phyloP scores from a whole-genome alignment of 208 protist genomes.

The Leishmania braziliensis region DNA sequence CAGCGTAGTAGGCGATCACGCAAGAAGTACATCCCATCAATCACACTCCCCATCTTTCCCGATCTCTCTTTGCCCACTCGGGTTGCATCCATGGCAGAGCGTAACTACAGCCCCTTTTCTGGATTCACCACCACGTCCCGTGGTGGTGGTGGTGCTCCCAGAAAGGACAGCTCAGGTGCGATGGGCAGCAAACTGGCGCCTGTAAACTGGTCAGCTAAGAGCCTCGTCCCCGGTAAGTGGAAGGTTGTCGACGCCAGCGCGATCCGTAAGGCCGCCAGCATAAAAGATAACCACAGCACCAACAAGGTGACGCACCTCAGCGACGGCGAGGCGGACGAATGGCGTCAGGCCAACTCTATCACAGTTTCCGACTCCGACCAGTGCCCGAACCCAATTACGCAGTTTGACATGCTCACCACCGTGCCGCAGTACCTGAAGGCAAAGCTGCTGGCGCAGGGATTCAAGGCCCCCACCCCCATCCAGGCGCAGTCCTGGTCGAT shows the following conservation, averaged over 20 bases:
- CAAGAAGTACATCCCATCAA: not conserved
- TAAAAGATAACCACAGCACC: constrained; percentile 29
- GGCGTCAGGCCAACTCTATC: constrained; percentile 68
- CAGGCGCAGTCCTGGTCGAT: constrained; percentile 89
- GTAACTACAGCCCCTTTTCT: constrained; percentile 83
- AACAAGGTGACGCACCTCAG: constrained; percentile 38
- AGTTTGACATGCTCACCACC: constrained; percentile 65
- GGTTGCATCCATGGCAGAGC: constrained; percentile 42
- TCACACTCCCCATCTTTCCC: not conserved
- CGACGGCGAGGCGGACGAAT: constrained; percentile 60
- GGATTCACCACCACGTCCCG: constrained; percentile 42
- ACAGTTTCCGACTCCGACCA: constrained; percentile 59
- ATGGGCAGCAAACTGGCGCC: constrained; percentile 54
- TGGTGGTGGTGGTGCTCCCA: constrained; percentile 7
- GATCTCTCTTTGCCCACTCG: constrained; percentile 4
- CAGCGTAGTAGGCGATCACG: not conserved
- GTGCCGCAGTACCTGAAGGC: constrained; percentile 76
- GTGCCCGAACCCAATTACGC: constrained; percentile 63
- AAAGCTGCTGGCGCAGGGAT: constrained; percentile 82
- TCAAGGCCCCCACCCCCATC: constrained; percentile 82
- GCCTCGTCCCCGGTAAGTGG: constrained; percentile 73
- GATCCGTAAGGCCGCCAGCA: constrained; percentile 56
- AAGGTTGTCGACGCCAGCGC: constrained; percentile 75
- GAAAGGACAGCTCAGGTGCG: constrained; percentile 15
- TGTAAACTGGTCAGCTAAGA: constrained; percentile 71